Evolutionary conservation across 1,139 yeast species (phyloP), one percentile per base, ranked within the genome.

Genomic region (Hanseniaspora gamundiae): DNA sequence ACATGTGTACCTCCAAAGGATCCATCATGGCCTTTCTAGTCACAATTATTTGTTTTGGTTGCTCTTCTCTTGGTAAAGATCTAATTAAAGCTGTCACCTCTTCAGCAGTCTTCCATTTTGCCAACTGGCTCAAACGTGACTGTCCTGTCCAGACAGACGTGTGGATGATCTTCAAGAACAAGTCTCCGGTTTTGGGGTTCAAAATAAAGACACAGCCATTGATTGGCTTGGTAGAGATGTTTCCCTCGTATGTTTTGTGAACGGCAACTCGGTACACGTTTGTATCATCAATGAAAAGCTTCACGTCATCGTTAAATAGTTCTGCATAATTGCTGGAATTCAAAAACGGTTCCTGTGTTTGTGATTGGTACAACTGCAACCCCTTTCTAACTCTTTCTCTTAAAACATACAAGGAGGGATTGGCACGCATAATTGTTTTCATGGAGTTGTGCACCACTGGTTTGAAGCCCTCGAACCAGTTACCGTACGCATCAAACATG

Each of bases 51-150:
- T 88, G 95, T 55, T 82, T 82, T 2, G 98, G 98, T 57, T 88
- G 96, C 61, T 91, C 96, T 58, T 91, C 96, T 45, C 77, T 73
- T 1, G 97, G 97, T 47, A 91, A 65, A 0, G 97, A 85, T 41
- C 96, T 71, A 22, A 91, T 74, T 51, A 91, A 68, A 0, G 95
- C 95, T 10, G 95, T 91, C 22, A 87, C 94, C 64, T 91, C 98
- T 63, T 93, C 99, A 0, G 98, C 98, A 1, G 97, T 81, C 60
- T 91, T 91, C 98, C 98, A 93, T 59, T 91, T 91, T 0, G 97
- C 93, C 49, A 93, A 68, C 59, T 91, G 97, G 26, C 94, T 85
- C 52, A 91, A 70, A 55, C 97, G 81, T 57, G 87, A 88, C 61
- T 93, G 97, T 14, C 99, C 99, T 2, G 95, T 81, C 94, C 96